phyloP scores from a whole-genome alignment of 1,139 yeast genomes.

The Diutina siamensis region DNA sequence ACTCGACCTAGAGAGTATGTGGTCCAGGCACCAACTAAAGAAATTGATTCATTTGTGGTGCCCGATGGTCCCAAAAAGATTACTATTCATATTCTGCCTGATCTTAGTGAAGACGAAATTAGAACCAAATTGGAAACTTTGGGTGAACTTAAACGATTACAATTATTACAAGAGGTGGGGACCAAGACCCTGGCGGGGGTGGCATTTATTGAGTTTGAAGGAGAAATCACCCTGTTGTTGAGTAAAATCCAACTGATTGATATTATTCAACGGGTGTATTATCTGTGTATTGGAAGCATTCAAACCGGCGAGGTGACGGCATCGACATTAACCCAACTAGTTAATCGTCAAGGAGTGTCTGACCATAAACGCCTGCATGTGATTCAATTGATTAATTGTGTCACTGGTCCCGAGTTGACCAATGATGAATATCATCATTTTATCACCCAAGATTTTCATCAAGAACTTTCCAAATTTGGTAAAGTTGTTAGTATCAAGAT shows the following conservation, averaged over 20 bases:
- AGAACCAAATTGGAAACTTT: constrained; percentile 16
- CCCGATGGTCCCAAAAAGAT: constrained; percentile 27
- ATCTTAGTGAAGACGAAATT: constrained; percentile 13
- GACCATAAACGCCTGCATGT: constrained; percentile 41
- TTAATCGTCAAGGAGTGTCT: constrained; percentile 22
- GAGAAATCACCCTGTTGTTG: constrained; percentile 12
- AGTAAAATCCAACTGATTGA: constrained; percentile 12
- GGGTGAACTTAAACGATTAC: constrained; percentile 19
- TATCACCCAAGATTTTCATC: constrained; percentile 38
- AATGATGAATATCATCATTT: constrained; percentile 40
- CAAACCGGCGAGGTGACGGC: constrained; percentile 13
- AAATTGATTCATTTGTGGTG: constrained; percentile 16
- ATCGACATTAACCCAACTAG: constrained; percentile 22
- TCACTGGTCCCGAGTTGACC: constrained; percentile 52
- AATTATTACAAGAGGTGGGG: constrained; percentile 25
- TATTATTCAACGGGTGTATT: constrained; percentile 17
- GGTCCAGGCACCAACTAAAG: constrained; percentile 20
- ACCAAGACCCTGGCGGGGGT: constrained; percentile 28
- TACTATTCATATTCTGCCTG: constrained; percentile 18
- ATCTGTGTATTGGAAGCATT: constrained; percentile 22
- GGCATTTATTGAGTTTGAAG: constrained; percentile 26
- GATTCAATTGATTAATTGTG: constrained; percentile 52
- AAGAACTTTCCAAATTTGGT: constrained; percentile 45
- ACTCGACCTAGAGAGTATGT: constrained; percentile 57
- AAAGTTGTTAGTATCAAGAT: constrained; percentile 42